Evolutionary conservation across 2,329 filamentous ascomycete genomes (phyloP).

Genomic region (Fusarium coffeatum): DNA sequence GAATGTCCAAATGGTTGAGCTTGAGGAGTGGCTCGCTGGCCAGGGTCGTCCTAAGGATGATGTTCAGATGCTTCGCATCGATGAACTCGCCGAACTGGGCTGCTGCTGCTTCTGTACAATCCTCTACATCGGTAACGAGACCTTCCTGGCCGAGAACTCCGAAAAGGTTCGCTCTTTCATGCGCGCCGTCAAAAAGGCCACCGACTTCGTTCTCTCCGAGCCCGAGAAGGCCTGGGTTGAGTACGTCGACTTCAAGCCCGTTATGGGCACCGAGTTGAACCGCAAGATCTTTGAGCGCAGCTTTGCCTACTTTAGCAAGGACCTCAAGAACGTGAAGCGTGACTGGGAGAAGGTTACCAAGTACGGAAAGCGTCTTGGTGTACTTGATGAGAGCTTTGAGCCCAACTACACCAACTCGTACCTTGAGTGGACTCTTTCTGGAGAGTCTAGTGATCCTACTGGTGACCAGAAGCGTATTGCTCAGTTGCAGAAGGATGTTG

Average conservation of each 20-base stretch:
- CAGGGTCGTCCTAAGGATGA: constrained; percentile 73
- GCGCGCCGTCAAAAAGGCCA: constrained; percentile 78
- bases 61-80: constrained; percentile 84
- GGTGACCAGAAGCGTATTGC: constrained; percentile 82
- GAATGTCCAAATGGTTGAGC: constrained; percentile 86
- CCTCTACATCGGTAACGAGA: constrained; percentile 82
- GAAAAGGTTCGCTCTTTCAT: constrained; percentile 76
- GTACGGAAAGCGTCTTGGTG: constrained; percentile 79
- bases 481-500: constrained; percentile 74
- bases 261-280: constrained; percentile 75
- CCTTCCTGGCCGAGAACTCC: constrained; percentile 73
- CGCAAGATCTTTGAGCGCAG: constrained; percentile 84
- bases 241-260: constrained; percentile 78
- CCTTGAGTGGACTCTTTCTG: constrained; percentile 72
- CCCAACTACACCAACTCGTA: constrained; percentile 82
- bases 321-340: constrained; percentile 78
- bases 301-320: constrained; percentile 79
- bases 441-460: constrained; percentile 72
- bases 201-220: constrained; percentile 74
- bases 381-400: constrained; percentile 70
- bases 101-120: constrained; percentile 89
- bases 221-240: constrained; percentile 74
- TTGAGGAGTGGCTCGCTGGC: constrained; percentile 77
- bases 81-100: constrained; percentile 81
- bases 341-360: constrained; percentile 83